Conservation (phyloP, 495 filamentous ascomycete genomes). For the Penicillium odoratum region DNA sequence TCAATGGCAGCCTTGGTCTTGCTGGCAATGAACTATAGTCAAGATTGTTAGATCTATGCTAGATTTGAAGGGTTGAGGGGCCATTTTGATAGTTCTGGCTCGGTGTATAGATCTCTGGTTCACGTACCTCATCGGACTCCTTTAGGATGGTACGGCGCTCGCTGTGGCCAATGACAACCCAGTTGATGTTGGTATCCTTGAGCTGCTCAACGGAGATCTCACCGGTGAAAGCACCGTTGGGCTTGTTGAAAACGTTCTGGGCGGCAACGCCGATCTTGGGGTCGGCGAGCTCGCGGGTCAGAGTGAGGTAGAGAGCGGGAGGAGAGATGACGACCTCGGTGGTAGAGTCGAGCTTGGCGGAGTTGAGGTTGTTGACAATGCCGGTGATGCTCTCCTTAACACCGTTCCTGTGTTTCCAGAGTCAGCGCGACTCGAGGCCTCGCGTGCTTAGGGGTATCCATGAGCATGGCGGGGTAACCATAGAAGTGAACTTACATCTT, state of each 20-base stretch:
- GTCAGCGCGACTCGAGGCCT: slow-evolving; percentile 15
- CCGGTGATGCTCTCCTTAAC: slow-evolving; percentile 78
- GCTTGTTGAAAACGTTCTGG: slow-evolving; percentile 96
- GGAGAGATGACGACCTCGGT: slow-evolving; percentile 91
- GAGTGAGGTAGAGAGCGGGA: slow-evolving; percentile 84
- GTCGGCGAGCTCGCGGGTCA: slow-evolving; percentile 71
- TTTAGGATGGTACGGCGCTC: slow-evolving; percentile 85
- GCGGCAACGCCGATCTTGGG: slow-evolving; percentile 75
- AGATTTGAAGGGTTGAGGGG: not conserved
- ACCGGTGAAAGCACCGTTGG: slow-evolving; percentile 95
- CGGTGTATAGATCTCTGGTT: slow-evolving; percentile 4
- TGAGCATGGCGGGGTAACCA: slow-evolving; percentile 20
- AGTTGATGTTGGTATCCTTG: slow-evolving; percentile 80
- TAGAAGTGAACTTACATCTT: slow-evolving; percentile 70
- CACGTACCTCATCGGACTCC: slow-evolving; percentile 70
- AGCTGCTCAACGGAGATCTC: slow-evolving; percentile 92
- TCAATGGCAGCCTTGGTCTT: slow-evolving; percentile 92
- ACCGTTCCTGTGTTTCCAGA: slow-evolving; percentile 71
- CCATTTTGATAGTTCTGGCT: not conserved
- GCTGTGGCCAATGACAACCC: slow-evolving; percentile 89
- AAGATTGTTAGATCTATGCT: not conserved
- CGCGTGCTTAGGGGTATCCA: slow-evolving; percentile 16
- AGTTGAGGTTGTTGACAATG: slow-evolving; percentile 86
- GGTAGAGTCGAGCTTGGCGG: slow-evolving; percentile 55
- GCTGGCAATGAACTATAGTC: slow-evolving; percentile 68